Evolutionary conservation across 257 asterid species (phyloP).

Genomic region (Solanum pimpinellifolium): DNA sequence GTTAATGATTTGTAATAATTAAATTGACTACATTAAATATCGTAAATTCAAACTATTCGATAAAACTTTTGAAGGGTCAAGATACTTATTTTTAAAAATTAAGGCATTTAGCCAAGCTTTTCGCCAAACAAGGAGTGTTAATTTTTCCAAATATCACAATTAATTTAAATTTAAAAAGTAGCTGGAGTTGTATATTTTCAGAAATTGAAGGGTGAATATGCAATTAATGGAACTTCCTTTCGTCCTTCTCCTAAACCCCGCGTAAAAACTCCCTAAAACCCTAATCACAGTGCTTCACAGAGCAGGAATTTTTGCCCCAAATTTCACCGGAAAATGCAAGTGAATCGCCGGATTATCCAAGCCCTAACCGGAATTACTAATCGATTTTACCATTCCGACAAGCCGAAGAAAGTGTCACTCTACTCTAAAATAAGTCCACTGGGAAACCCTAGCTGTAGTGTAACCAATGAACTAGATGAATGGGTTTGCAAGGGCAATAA

Average conservation of each 20-base stretch:
- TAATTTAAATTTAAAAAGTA: background rate
- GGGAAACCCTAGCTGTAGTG: constrained; percentile 49
- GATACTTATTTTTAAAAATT: too few relatives aligned
- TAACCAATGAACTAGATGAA: constrained; percentile 54
- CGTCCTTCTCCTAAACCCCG: background rate
- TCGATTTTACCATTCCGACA: constrained; percentile 30
- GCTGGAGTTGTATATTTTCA: background rate
- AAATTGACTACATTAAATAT: background rate
- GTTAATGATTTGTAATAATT: background rate
- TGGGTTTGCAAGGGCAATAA: constrained; percentile 49
- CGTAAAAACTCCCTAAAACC: background rate
- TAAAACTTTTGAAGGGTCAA: background rate
- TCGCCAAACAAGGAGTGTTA: background rate
- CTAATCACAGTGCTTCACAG: background rate
- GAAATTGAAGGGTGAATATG: background rate
- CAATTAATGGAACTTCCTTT: background rate
- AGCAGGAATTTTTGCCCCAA: background rate
- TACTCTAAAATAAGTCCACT: constrained; percentile 69
- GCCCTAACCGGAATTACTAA: constrained; percentile 13
- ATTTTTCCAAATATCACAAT: background rate
- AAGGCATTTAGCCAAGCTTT: background rate
- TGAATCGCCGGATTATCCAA: constrained; percentile 6
- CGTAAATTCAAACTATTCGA: too few relatives aligned
- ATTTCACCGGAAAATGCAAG: constrained; percentile 13
- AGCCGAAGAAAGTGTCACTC: constrained; percentile 24